phyloP scores from a whole-genome alignment of 1,139 yeast species.

The Citeromyces hawaiiensis region DNA sequence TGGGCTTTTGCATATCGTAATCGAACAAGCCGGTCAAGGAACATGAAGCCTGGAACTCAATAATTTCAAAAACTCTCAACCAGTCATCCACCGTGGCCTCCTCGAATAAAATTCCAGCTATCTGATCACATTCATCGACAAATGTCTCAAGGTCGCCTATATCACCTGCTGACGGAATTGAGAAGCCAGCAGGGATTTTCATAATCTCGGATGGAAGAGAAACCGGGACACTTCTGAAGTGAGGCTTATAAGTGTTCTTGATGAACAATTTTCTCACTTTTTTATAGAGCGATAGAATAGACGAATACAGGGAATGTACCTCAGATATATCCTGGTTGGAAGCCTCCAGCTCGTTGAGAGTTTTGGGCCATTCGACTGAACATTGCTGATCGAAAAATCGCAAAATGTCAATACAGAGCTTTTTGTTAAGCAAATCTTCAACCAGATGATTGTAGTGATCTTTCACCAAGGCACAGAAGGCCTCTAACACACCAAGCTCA shows the following conservation, averaged over 20 bases:
- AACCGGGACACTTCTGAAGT: conserved; percentile 17
- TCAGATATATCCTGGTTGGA: conserved; percentile 17
- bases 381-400: conserved; percentile 58
- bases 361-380: conserved; percentile 56
- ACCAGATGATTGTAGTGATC: conserved; percentile 69
- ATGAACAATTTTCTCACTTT: conserved; percentile 62
- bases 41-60: conserved; percentile 53
- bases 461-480: conserved; percentile 55
- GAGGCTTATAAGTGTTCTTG: conserved; percentile 69
- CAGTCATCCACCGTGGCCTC: conserved; percentile 63
- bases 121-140: conserved; percentile 49
- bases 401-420: conserved; percentile 50
- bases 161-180: conserved; percentile 16
- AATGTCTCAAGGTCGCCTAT: conserved; percentile 37
- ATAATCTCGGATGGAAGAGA: conserved; percentile 11
- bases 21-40: conserved; percentile 44
- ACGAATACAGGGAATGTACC: conserved; percentile 11
- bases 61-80: conserved; percentile 59
- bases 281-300: conserved; percentile 45
- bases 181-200: conserved; percentile 6
- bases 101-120: conserved; percentile 46
- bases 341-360: conserved; percentile 19
- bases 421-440: conserved; percentile 50
- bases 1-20: conserved; percentile 32
- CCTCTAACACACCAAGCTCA: conserved; percentile 74